These are phyloP conservation scores for Tuber magnatum DNA, from an alignment of 495 filamentous ascomycete species.

Conservation along the genomic window DNA sequence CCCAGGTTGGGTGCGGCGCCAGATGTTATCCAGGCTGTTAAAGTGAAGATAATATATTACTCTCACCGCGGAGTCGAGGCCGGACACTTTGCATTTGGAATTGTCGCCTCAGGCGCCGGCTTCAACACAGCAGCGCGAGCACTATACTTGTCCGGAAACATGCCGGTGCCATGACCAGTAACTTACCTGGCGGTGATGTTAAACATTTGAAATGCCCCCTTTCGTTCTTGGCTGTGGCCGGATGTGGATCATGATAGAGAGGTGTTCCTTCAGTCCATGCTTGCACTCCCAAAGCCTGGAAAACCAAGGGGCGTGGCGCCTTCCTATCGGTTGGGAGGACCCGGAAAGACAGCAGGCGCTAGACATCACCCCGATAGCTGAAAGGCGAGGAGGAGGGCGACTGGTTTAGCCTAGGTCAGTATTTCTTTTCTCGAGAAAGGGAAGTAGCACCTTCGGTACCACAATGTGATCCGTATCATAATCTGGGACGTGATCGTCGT, in stretches of 20 bases:
- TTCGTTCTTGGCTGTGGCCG: not conserved
- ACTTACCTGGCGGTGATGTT: not conserved
- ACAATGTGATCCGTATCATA: constrained; percentile 8
- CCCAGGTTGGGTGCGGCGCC: not conserved
- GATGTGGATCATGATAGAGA: not conserved
- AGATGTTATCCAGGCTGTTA: not conserved
- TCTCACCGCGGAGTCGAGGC: not conserved
- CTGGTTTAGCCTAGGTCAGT: not conserved
- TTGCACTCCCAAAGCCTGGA: not conserved
- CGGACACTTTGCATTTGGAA: not conserved
- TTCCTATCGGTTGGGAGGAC: not conserved
- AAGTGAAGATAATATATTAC: not conserved
- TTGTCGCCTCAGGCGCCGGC: not conserved
- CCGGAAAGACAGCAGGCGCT: not conserved
- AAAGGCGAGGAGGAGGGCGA: not conserved
- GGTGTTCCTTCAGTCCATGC: not conserved
- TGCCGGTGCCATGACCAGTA: not conserved
- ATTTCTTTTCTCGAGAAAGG: not conserved
- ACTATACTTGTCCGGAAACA: not conserved
- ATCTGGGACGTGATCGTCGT: not conserved
- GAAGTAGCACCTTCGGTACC: not conserved
- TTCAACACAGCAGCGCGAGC: not conserved
- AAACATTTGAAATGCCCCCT: not conserved
- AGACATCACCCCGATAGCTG: not conserved
- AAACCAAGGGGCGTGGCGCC: not conserved